Evolutionary conservation across 176 grass and related monocot species (phyloP), one percentile per base, ranked within the genome.

Genomic region (Carex kokanica): DNA sequence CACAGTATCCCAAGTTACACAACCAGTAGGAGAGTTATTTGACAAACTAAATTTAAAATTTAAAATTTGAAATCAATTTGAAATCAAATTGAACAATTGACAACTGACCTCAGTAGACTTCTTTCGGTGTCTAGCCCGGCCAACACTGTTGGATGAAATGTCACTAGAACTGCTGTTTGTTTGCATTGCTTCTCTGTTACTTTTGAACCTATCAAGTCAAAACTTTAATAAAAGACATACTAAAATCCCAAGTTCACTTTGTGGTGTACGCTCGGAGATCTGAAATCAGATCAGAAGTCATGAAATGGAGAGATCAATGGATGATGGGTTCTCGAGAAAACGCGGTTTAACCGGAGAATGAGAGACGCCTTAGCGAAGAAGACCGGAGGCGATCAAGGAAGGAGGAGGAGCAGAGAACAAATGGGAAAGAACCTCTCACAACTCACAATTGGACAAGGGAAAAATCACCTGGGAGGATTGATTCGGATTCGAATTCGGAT

Each of bases 91-190:
- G 13, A 82, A 29, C 59, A 82, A 75, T 78, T 24, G 24, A 84
- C 61, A 78, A 62, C 73, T 71, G 21, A 92, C 92, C 90, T 94
- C 92, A 66, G 59, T 74, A 34, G 80, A 15, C 8, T 72, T 83
- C 80, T 65, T 90, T 41, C 92, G 85, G 49, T 89, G 85, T 25
- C 92, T 94, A 49, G 66, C 83, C 74, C 92, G 87, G 11, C 90
- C 90, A 27, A 58, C 68, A 55, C 90, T 80, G 80, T 73, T 87
- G 59, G 80, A 23, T 71, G 87, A 86, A 86, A 40, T 70, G 23
- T 90, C 80, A 8, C 83, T 72, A 24, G 80, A 88, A 61, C 85
- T 85, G 6, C 55, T 60, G 57, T 92, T 87, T 66, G 78, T 86
- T 86, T 91, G 87, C 92, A 94, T 94, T 15, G 55, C 79, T 53